Evolutionary conservation across 2,329 filamentous ascomycete species (phyloP), one percentile per base, ranked within the genome.

Genomic region (Dactylellina leptospora): DNA sequence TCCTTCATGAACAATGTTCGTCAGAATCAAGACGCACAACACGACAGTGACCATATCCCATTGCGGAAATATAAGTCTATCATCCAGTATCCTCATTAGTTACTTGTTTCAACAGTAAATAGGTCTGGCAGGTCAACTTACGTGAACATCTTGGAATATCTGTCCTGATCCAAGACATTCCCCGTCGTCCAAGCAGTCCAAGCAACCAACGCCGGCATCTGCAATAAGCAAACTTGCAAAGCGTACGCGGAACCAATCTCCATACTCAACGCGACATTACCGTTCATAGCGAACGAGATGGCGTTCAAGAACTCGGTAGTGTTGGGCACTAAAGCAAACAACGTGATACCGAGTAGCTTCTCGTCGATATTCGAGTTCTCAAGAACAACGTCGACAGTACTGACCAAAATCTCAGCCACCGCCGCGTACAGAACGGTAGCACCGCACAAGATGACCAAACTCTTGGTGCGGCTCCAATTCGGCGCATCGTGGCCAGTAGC

Each of bases 31-130:
- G 16, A 99, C 92, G 77, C 93, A 97, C 13, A 99, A 82, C 70
- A 97, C 96, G 13, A 97, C 92, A 0, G 91, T 96, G 10, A 97
- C 89, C 91, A 99, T 96, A 79, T 99, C 95, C 93, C 93, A 99
- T 80, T 99, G 95, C 0, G 95, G 95, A 82, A 99, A 97, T 45
- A 97, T 91, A 30, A 99, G 85, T 33, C 88, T 90, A 48, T 40
- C 40, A 30, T 48, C 1, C 42, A n/a, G 13, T 11, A 74, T 77
- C n/a, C n/a, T n/a, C 68, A 78, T 75, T 27, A 54, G 23, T 30
- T 33, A 23, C 16, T 50, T 3, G 2, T 27, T 28, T n/a, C 18
- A 20, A 38, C 27, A 55, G 10, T 13, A 36, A 20, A 27, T 44
- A 44, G 45, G 2, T 4, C 10, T 9, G 5, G 8, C 13, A 40